Conservation (phyloP, 371 early-diverging fungal genomes). For the Lichtheimia corymbifera region DNA sequence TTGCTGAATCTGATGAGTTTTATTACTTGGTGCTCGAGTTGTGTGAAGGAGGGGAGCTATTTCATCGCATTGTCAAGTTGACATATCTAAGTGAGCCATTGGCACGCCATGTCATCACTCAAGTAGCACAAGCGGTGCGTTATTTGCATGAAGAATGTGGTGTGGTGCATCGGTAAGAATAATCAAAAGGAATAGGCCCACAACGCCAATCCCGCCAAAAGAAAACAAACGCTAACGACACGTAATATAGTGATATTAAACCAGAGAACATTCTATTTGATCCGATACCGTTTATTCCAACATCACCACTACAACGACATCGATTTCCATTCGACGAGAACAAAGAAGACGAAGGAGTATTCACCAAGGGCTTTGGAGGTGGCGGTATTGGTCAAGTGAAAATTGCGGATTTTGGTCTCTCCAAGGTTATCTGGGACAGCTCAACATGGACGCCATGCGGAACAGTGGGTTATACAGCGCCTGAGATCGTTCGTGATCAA, state of each 20-base stretch:
- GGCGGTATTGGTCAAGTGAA: slow-evolving; percentile 84
- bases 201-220: background rate
- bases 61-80: slow-evolving; percentile 78
- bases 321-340: slow-evolving; percentile 48
- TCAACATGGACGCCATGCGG: slow-evolving; percentile 90
- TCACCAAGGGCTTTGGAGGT: slow-evolving; percentile 71
- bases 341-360: slow-evolving; percentile 75
- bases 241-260: slow-evolving; percentile 79
- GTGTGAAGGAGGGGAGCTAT: slow-evolving; percentile 85
- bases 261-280: slow-evolving; percentile 93
- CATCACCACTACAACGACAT: slow-evolving; percentile 20
- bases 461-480: slow-evolving; percentile 91
- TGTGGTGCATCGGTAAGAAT: slow-evolving; percentile 76
- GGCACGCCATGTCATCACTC: slow-evolving; percentile 80
- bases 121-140: slow-evolving; percentile 87
- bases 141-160: slow-evolving; percentile 88
- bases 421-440: slow-evolving; percentile 81
- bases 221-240: slow-evolving; percentile 3
- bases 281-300: slow-evolving; percentile 66
- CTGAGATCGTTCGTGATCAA: slow-evolving; percentile 85
- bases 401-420: slow-evolving; percentile 86
- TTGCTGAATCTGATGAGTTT: slow-evolving; percentile 60
- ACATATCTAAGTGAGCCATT: slow-evolving; percentile 79
- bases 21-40: slow-evolving; percentile 87
- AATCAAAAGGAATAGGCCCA: background rate